Conservation (phyloP, 495 filamentous ascomycete species). For the Annulohypoxylon moriforme region DNA sequence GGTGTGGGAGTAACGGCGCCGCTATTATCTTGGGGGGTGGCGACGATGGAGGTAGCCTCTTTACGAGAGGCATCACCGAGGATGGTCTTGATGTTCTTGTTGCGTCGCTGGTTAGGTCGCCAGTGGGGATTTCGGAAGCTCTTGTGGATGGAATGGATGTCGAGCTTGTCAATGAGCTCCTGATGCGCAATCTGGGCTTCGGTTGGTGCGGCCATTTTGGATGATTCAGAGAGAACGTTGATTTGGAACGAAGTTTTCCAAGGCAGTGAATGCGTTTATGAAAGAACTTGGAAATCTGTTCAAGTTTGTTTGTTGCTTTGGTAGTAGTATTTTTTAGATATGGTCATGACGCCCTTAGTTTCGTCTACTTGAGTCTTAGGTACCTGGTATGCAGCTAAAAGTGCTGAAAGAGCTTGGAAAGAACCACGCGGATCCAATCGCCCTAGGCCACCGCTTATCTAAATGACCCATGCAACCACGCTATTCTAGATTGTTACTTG, state of each 20-base stretch:
- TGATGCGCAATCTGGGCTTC: constrained; percentile 63
- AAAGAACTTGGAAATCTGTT: too few relatives aligned
- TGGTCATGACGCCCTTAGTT: constrained; percentile 3
- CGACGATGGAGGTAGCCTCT: constrained; percentile 78
- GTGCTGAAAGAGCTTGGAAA: constrained; percentile 7
- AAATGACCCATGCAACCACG: background rate
- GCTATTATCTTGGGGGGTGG: constrained; percentile 80
- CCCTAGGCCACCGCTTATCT: background rate
- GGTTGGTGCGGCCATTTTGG: constrained; percentile 44
- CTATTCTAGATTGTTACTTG: background rate
- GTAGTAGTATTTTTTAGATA: background rate
- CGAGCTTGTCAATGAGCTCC: constrained; percentile 81
- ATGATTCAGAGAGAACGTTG: constrained; percentile 10
- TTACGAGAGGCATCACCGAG: constrained; percentile 88
- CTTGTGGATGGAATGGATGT: constrained; percentile 83
- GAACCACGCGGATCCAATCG: background rate
- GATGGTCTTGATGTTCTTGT: constrained; percentile 98
- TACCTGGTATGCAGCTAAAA: constrained; percentile 1
- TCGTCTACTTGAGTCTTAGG: background rate
- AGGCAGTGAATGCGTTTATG: constrained; percentile 5
- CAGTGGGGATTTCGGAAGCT: constrained; percentile 89
- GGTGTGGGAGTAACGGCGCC: constrained; percentile 78
- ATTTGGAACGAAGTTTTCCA: background rate
- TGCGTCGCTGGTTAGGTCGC: constrained; percentile 92
- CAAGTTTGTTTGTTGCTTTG: background rate